Evolutionary conservation across 495 filamentous ascomycete species (phyloP).

Genomic region (Daldinia decipiens): DNA sequence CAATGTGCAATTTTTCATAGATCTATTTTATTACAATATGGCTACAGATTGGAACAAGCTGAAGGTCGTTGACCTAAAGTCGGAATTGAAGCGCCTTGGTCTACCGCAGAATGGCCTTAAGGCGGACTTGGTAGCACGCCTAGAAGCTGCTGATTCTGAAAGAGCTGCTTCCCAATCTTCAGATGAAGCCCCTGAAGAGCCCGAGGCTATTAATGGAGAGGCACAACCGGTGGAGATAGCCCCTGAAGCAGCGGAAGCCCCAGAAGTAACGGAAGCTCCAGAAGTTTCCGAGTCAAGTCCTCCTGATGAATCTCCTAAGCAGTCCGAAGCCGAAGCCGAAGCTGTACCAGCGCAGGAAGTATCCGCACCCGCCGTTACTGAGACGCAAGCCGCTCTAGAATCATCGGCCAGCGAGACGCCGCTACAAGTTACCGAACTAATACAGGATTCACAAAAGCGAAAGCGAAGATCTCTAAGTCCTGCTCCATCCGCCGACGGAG

Average conservation of each 20-base stretch:
- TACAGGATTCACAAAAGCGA: slow-evolving; percentile 73
- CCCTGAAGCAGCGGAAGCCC: slow-evolving; percentile 3
- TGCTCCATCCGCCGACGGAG: slow-evolving; percentile 61
- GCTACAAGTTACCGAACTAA: slow-evolving; percentile 49
- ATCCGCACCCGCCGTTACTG: slow-evolving; percentile 14
- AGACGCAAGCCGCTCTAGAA: slow-evolving; percentile 23
- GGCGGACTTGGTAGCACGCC: slow-evolving; percentile 64
- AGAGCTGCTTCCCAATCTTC: slow-evolving; percentile 22
- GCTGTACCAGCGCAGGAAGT: slow-evolving; percentile 10
- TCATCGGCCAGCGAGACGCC: slow-evolving; percentile 28
- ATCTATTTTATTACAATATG: slow-evolving; percentile 42
- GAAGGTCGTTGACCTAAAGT: slow-evolving; percentile 68
- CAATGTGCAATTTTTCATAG: slow-evolving; percentile 32
- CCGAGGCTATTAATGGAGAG: slow-evolving; percentile 21
- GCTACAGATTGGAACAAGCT: slow-evolving; percentile 67
- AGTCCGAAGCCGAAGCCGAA: slow-evolving; percentile 25
- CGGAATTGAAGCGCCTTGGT: slow-evolving; percentile 66
- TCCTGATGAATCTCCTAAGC: slow-evolving; percentile 25
- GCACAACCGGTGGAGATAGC: slow-evolving; percentile 7
- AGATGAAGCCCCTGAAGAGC: slow-evolving; percentile 24
- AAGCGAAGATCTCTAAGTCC: slow-evolving; percentile 80
- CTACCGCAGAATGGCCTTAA: slow-evolving; percentile 67
- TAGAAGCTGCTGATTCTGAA: slow-evolving; percentile 52
- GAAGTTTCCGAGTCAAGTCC: slow-evolving; percentile 37
- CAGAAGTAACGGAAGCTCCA: slow-evolving; percentile 1